Evolutionary conservation across 352 stramenopile species (phyloP), one percentile per base, ranked within the genome.

Genomic region (Phytophthora idaei): DNA sequence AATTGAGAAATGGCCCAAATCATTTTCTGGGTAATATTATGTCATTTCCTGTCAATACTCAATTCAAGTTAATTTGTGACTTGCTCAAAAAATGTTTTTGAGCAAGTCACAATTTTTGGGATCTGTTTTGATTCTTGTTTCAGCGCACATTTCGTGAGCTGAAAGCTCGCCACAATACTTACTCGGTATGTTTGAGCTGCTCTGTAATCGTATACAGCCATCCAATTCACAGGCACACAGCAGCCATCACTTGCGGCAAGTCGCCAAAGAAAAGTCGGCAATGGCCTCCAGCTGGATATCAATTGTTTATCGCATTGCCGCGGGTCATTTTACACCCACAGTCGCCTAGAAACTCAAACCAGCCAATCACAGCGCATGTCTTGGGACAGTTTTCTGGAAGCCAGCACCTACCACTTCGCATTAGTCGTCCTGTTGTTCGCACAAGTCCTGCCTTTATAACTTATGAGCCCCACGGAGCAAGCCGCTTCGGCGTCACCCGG

Each of bases 381-480:
- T 42, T 63, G 46, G 39, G 12, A 57, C 55, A 61, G 51, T 62
- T 70, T 66, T 57, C 25, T 14, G 32, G 45, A 73, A 70, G 58
- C 62, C 67, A 71, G 67, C 36, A 55, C 10, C 21, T 42, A 64
- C 41, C 60, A 73, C 41, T 73, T 73, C 56, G 42, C 50, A 29
- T 66, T 74, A 9, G 28, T n/a, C 53, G 27, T 37, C 9, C 12
- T 36, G 27, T 39, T 50, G 10, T n/a, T 52, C 29, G 10, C 1
- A 27, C 17, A 31, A 42, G 28, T 53, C 47, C 7, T 42, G 25
- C 15, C 36, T 14, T 31, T 39, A 76, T 78, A 67, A 68, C 14
- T 31, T 39, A 76, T 78, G 71, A 68, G 55, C 50, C 54, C 67
- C n/a, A 74, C 71, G 14, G 71, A 73, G 44, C 61, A 75, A 25